A percentile compares a stretch with the other conserved stretches of the same genome.
Conservation (phyloP, 352 stramenopile species). For the Globisporangium cederbergense region DNA sequence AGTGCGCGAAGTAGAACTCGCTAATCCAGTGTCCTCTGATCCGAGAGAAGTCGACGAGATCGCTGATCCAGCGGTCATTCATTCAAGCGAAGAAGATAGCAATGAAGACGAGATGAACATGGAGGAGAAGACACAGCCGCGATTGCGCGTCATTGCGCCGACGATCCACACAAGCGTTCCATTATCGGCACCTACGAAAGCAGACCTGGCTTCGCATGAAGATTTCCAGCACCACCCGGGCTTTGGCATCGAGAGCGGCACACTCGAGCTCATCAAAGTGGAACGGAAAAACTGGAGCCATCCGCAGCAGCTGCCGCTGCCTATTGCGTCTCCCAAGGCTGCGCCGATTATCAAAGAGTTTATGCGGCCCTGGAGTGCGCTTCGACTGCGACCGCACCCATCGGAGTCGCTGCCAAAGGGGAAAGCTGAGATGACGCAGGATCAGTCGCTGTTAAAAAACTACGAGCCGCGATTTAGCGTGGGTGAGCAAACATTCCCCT, state of each 20-base stretch:
- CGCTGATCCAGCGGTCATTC: background rate
- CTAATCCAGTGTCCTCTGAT: background rate
- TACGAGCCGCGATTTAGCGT: conserved; percentile 55
- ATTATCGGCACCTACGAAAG: background rate
- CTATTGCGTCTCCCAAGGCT: conserved; percentile 13
- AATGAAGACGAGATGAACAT: background rate
- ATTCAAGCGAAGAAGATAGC: background rate
- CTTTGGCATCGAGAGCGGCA: conserved; percentile 19
- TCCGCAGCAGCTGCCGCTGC: conserved; percentile 21
- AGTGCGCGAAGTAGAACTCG: background rate
- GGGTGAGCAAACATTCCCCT: conserved; percentile 45
- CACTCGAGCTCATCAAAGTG: conserved; percentile 16
- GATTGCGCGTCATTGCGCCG: background rate
- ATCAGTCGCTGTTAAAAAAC: conserved; percentile 50
- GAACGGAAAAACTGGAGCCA: conserved; percentile 6
- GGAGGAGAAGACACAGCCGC: background rate
- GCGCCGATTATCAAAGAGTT: conserved; percentile 43
- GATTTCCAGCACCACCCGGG: background rate
- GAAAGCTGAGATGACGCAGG: conserved; percentile 12
- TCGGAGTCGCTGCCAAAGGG: background rate
- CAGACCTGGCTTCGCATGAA: background rate
- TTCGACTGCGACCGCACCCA: conserved; percentile 13
- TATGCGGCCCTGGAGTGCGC: conserved; percentile 28
- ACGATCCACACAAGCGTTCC: conserved; percentile 3
- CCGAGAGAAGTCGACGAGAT: background rate